These are phyloP conservation scores for Chaetomium cochliodes DNA, from an alignment of 495 filamentous ascomycete genomes.

Conservation along the genomic window DNA sequence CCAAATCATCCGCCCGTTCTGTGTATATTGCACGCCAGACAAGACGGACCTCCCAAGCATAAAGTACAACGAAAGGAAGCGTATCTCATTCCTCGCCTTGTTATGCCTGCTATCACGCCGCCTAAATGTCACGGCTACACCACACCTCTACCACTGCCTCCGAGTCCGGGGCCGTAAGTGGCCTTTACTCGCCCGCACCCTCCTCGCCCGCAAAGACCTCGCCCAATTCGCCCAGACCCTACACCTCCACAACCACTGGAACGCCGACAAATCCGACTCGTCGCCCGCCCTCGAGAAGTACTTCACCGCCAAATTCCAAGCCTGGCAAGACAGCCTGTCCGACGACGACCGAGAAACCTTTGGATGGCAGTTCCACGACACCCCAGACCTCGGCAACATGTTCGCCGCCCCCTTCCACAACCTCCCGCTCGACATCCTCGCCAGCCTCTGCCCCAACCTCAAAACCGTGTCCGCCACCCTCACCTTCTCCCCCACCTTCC, in stretches of 20 bases:
- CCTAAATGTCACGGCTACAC: background rate
- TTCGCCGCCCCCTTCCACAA: background rate
- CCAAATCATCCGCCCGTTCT: background rate
- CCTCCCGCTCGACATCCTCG: background rate
- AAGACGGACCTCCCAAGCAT: too few relatives aligned
- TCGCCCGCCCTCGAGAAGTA: background rate
- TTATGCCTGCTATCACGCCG: background rate
- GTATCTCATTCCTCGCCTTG: background rate
- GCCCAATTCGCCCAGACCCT: background rate
- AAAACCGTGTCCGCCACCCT: background rate
- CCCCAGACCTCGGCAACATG: background rate
- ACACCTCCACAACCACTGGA: background rate
- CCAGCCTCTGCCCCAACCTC: conserved; percentile 7
- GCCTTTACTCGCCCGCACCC: background rate
- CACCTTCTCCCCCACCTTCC: background rate
- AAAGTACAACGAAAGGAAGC: background rate
- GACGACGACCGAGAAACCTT: background rate
- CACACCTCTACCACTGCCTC: conserved; percentile 1
- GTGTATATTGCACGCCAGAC: background rate
- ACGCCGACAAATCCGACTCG: background rate
- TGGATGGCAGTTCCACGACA: too few relatives aligned
- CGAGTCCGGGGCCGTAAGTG: background rate
- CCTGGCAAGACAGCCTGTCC: background rate
- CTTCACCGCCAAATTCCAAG: background rate
- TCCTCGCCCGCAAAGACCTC: conserved; percentile 1